These are phyloP conservation scores for Casuarina equisetifolia DNA, from an alignment of 306 rosid genomes.

Conservation along the genomic window DNA sequence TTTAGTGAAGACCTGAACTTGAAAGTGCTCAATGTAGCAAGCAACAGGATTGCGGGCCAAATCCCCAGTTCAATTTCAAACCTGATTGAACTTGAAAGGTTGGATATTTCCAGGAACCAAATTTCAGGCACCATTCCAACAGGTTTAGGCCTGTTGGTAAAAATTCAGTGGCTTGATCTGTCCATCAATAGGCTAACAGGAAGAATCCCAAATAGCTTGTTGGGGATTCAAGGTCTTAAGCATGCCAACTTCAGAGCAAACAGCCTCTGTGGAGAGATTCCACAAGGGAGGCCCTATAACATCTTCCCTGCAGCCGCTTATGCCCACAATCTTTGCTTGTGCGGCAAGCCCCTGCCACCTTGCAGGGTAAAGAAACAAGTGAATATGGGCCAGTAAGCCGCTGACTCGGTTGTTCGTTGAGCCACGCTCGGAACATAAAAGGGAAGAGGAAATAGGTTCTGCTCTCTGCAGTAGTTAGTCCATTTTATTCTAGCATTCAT, in stretches of 20 bases:
- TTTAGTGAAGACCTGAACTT: conserved; percentile 55
- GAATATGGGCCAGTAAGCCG: conserved; percentile 52
- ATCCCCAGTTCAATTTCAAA: conserved; percentile 74
- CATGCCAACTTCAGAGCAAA: conserved; percentile 91
- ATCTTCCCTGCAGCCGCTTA: conserved; percentile 79
- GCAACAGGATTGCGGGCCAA: conserved; percentile 70
- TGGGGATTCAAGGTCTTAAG: conserved; percentile 57
- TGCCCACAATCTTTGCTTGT: conserved; percentile 81
- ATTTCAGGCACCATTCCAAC: conserved; percentile 70
- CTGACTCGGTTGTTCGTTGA: conserved; percentile 45
- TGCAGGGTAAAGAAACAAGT: conserved; percentile 49
- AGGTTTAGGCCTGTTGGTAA: conserved; percentile 52
- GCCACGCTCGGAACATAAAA: conserved; percentile 37
- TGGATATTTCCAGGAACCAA: conserved; percentile 85
- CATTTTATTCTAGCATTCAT: neutral
- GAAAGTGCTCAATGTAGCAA: conserved; percentile 60
- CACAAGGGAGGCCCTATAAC: conserved; percentile 82
- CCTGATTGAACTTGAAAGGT: conserved; percentile 54
- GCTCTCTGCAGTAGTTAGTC: neutral
- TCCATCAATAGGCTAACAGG: conserved; percentile 82
- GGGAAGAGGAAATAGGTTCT: conserved; percentile 31
- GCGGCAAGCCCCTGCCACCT: conserved; percentile 88
- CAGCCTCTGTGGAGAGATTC: conserved; percentile 89
- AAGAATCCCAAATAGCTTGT: conserved; percentile 65
- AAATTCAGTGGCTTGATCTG: conserved; percentile 85